phyloP scores from a whole-genome alignment of 768 basidiomycete species.

The Mycena polygramma region DNA sequence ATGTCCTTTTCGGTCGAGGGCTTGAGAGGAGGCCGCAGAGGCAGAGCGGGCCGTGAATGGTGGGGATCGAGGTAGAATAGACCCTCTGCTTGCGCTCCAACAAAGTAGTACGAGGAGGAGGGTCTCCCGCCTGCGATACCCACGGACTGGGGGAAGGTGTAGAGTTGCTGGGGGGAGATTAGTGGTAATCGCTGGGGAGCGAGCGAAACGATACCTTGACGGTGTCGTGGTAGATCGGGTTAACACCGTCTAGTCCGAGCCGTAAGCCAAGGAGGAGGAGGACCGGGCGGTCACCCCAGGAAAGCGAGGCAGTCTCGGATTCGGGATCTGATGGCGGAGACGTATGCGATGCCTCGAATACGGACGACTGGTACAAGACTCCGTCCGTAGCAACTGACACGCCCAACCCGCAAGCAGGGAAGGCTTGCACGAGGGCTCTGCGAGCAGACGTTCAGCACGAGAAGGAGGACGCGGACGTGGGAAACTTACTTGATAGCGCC shows the following conservation, averaged over 20 bases:
- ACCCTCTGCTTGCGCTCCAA: conserved; percentile 90
- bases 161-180: conserved; percentile 70
- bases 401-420: conserved; percentile 83
- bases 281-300: conserved; percentile 89
- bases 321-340: conserved; percentile 43
- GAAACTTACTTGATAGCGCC: conserved; percentile 87
- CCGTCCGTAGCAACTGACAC: conserved; percentile 89
- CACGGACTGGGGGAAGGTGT: conserved; percentile 94
- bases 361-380: conserved; percentile 86
- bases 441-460: not conserved
- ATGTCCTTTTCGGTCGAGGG: conserved; percentile 23
- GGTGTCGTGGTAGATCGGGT: conserved; percentile 93
- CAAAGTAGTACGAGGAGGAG: conserved; percentile 98
- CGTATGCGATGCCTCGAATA: conserved; percentile 80
- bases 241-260: conserved; percentile 92
- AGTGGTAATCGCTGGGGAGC: conserved; percentile 6
- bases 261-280: conserved; percentile 89
- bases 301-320: conserved; percentile 41
- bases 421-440: conserved; percentile 83
- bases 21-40: conserved; percentile 61
- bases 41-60: conserved; percentile 82
- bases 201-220: conserved; percentile 56
- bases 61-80: conserved; percentile 89
- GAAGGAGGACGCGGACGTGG: not conserved
- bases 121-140: conserved; percentile 98